Percentiles rank a stretch among this genome's conserved stretches.
Evolutionary conservation across 2,329 filamentous ascomycete species (phyloP).

Genomic region (Clonostachys chloroleuca): DNA sequence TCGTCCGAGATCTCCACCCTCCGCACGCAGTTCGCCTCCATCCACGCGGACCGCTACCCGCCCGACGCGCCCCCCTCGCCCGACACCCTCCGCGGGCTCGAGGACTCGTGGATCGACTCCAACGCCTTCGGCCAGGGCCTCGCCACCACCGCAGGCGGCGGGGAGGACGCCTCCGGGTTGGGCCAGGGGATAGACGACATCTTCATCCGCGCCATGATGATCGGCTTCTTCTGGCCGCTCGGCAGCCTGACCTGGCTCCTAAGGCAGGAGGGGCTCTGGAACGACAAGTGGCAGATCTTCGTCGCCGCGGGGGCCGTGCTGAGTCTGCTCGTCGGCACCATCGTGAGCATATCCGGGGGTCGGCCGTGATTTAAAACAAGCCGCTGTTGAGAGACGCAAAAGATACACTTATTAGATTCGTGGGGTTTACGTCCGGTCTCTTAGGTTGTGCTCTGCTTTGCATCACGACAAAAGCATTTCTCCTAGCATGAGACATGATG

Average conservation of each 20-base stretch:
- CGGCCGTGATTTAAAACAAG: slow-evolving; percentile 21
- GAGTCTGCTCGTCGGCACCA: slow-evolving; percentile 71
- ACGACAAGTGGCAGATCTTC: slow-evolving; percentile 77
- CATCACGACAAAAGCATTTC: too few species aligned
- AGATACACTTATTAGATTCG: not conserved
- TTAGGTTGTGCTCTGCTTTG: too few species aligned
- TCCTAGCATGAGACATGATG: too few species aligned
- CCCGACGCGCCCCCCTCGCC: slow-evolving; percentile 86
- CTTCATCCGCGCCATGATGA: slow-evolving; percentile 80
- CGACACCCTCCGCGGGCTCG: slow-evolving; percentile 68
- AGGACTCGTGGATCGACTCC: slow-evolving; percentile 88
- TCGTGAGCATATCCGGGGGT: slow-evolving; percentile 42
- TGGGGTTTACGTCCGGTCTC: not conserved
- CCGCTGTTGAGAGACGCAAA: not conserved
- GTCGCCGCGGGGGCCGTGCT: slow-evolving; percentile 81
- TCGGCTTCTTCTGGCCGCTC: slow-evolving; percentile 93
- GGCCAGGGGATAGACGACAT: slow-evolving; percentile 63
- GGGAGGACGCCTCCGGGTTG: slow-evolving; percentile 45
- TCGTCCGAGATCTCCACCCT: slow-evolving; percentile 78
- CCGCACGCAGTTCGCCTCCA: slow-evolving; percentile 81
- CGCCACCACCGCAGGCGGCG: slow-evolving; percentile 25
- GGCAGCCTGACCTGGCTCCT: slow-evolving; percentile 82
- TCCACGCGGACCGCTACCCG: slow-evolving; percentile 77
- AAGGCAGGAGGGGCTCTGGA: slow-evolving; percentile 84
- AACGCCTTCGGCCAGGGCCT: slow-evolving; percentile 29